Base-by-base conservation (phyloP, 2,329 filamentous ascomycete species). In the Byssoonygena ceratinophila region DNA sequence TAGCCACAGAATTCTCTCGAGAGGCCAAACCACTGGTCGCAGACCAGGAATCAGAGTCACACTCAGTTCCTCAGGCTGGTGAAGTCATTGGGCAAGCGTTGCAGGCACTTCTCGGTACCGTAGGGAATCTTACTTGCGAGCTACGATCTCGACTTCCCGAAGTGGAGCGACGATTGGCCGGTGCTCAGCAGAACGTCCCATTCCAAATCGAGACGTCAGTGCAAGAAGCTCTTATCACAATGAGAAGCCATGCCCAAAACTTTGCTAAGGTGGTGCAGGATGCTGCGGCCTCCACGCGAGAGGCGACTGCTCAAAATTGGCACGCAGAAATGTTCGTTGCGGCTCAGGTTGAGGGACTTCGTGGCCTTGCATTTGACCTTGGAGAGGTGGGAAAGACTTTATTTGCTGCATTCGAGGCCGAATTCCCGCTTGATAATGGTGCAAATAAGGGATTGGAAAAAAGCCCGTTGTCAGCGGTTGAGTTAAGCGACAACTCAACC, bases 291-390 rank as follows among this genome's bases (percentile, higher is more conserved):
- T 61, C 64, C 3, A 63, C 68, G 44, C 63, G 61, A 20, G 64
- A 67, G 44, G 60, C 66, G 20, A 64, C 68, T 47, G 64, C 66
- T 34, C 64, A 63, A 48, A 66, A 63, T n/a, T 62, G 66, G 22
- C 62, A 67, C 23, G 60, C 63, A 6, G 68, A 71, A 29, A 54
- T 66, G 16, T 65, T 65, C 40, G 60, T 66, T 11, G 62, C 69
- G 20, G 66, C 70, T 39, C 63, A 65, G 53, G 58, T 70, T 6
- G 61, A 65, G 31, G 63, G 66, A 23, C 60, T 75, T 32, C 68
- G 66, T 46, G 63, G 57, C 49, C 65, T 75, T 58, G 66, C 70
- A 3, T 59, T 61, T n/a, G 70, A 72, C 44, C 58, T 74, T 41
- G 67, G 68, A 43, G 60, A 71, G 41, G 63, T 69, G 46, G 64